These are phyloP conservation scores for Fusarium nelsonii DNA, from an alignment of 2,329 filamentous ascomycete genomes.

Conservation along the genomic window DNA sequence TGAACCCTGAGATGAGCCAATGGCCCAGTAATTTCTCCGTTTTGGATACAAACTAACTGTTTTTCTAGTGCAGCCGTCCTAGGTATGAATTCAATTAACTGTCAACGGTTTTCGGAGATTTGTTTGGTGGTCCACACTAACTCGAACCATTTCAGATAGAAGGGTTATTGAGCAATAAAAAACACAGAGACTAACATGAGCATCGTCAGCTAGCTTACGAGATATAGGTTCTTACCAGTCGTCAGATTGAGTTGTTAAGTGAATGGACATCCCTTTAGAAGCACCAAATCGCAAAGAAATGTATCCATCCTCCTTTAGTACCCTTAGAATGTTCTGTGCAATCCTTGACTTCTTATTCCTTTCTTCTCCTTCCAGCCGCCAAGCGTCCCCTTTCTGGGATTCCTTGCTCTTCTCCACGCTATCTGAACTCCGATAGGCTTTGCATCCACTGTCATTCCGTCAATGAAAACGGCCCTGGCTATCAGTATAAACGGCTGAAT, in stretches of 20 bases:
- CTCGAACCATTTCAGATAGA: background rate
- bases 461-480: background rate
- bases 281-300: no score
- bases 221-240: no score
- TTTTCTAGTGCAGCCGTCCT: background rate
- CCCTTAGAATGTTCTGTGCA: no score
- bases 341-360: background rate
- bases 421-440: background rate
- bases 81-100: background rate
- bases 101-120: background rate
- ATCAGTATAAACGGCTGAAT: conserved; percentile 8
- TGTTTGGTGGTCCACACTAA: background rate
- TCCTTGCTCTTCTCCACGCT: background rate
- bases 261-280: no score
- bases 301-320: no score
- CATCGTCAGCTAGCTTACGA: no score
- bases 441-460: background rate
- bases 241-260: no score
- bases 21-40: background rate
- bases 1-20: background rate
- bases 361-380: background rate
- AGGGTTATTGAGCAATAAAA: no score
- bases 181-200: no score
- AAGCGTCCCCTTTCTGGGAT: conserved; percentile 21
- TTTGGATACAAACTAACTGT: background rate